Conservation (phyloP, 2,329 filamentous ascomycete species). For the Elsinoe australis region DNA sequence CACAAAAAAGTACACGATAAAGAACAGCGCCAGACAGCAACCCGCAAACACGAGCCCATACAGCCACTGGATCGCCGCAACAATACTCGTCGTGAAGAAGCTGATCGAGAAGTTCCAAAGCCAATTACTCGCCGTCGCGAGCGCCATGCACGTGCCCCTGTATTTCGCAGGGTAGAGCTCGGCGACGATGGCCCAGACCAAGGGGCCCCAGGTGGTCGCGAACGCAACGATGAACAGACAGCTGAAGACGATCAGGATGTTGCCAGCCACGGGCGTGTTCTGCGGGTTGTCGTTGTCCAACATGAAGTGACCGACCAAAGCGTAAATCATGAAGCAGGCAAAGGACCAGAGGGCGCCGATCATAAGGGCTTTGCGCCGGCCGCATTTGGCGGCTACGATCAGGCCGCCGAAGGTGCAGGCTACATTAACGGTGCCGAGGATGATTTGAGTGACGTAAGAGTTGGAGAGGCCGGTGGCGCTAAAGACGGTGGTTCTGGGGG, state of each 20-base stretch:
- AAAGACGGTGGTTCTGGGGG: constrained; percentile 43
- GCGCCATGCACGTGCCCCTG: constrained; percentile 38
- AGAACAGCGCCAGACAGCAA: constrained; percentile 30
- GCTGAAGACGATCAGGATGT: constrained; percentile 32
- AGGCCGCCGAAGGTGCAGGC: constrained; percentile 42
- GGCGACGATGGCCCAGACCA: constrained; percentile 32
- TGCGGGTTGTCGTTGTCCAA: constrained; percentile 23
- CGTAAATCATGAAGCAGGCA: constrained; percentile 56
- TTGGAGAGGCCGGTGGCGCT: constrained; percentile 34
- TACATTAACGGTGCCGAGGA: constrained; percentile 44
- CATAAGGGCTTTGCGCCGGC: constrained; percentile 41
- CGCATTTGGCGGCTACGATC: constrained; percentile 43
- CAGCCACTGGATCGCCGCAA: constrained; percentile 32
- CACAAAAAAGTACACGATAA: constrained; percentile 36
- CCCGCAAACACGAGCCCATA: constrained; percentile 37
- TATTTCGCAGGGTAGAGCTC: constrained; percentile 33
- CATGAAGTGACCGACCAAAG: constrained; percentile 28
- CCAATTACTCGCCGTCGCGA: constrained; percentile 41
- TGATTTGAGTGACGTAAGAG: constrained; percentile 41
- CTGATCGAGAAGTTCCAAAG: constrained; percentile 37
- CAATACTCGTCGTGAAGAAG: constrained; percentile 34
- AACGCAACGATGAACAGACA: constrained; percentile 33
- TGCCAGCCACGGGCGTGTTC: constrained; percentile 26
- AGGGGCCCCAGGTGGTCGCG: constrained; percentile 32
- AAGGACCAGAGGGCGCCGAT: constrained; percentile 37